These are phyloP conservation scores for Chlorella vulgaris DNA, from an alignment of 139 green algal species.

Conservation along the genomic window DNA sequence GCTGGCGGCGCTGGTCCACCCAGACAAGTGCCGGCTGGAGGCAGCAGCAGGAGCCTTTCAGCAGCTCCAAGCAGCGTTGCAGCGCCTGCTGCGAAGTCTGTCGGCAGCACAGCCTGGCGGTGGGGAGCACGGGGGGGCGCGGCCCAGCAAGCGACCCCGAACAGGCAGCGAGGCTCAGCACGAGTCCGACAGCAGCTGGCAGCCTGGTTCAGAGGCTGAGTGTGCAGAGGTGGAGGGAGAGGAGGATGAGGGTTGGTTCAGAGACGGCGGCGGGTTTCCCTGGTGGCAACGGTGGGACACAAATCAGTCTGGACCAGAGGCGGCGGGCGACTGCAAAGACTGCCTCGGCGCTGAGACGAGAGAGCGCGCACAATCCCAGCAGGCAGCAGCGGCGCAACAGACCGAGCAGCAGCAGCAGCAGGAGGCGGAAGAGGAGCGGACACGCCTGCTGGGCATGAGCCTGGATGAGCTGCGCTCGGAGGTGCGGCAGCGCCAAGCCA, in stretches of 20 bases:
- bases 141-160: background rate
- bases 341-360: background rate
- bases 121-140: background rate
- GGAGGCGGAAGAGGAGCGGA: background rate
- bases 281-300: constrained; percentile 41
- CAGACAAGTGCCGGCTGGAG: constrained; percentile 45
- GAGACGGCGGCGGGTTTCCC: constrained; percentile 14
- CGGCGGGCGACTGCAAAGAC: no score
- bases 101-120: background rate
- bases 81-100: constrained; percentile 6
- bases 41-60: constrained; percentile 34
- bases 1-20: constrained; percentile 44
- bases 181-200: no score
- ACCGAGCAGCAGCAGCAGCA: background rate
- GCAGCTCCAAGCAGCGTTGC: constrained; percentile 8
- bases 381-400: background rate
- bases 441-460: constrained; percentile 1
- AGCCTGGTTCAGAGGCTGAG: no score
- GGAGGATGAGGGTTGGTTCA: background rate
- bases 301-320: background rate
- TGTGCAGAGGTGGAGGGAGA: background rate
- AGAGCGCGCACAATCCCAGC: background rate
- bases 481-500: constrained; percentile 19
- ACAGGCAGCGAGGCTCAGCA: no score
- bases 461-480: constrained; percentile 30